phyloP scores from a whole-genome alignment of 768 basidiomycete species.

The Russula foetens region DNA sequence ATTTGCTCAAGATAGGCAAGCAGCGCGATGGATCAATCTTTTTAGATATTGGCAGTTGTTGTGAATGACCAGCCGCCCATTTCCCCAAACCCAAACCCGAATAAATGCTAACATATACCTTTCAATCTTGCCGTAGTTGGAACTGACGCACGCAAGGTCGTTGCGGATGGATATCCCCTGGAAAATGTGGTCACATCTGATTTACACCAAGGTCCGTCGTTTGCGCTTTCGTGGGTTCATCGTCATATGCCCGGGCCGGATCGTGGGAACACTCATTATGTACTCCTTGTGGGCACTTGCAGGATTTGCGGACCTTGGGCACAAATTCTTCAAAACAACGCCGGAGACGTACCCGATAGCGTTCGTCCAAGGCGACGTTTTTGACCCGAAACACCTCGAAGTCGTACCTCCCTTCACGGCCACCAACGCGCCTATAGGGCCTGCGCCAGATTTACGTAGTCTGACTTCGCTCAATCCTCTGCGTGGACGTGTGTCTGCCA shows the following conservation, averaged over 20 bases:
- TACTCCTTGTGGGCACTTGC: background rate
- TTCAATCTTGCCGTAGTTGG: conserved; percentile 31
- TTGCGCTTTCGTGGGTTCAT: background rate
- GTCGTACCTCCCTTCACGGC: conserved; percentile 22
- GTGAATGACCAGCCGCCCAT: conserved; percentile 23
- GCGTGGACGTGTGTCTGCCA: conserved; percentile 38
- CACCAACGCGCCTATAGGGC: conserved; percentile 19
- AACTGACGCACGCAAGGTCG: conserved; percentile 34
- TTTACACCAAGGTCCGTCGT: conserved; percentile 28
- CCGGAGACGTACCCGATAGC: conserved; percentile 43
- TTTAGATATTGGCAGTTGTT: conserved; percentile 40
- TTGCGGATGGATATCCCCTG: conserved; percentile 37
- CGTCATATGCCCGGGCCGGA: too few species aligned
- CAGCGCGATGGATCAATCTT: conserved; percentile 32
- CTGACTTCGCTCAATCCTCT: conserved; percentile 39
- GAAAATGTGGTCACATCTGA: conserved; percentile 34
- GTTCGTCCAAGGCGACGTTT: conserved; percentile 49
- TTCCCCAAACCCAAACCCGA: background rate
- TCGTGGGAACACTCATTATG: too few species aligned
- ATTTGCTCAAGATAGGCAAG: conserved; percentile 26
- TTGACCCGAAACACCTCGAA: conserved; percentile 39
- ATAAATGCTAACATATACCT: background rate
- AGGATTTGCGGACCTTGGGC: conserved; percentile 59
- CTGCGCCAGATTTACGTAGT: conserved; percentile 24
- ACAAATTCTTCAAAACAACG: conserved; percentile 48